Evolutionary conservation across 208 protist genomes (phyloP), one percentile per base, ranked within the genome.

Genomic region (Pavlovales sp.): DNA sequence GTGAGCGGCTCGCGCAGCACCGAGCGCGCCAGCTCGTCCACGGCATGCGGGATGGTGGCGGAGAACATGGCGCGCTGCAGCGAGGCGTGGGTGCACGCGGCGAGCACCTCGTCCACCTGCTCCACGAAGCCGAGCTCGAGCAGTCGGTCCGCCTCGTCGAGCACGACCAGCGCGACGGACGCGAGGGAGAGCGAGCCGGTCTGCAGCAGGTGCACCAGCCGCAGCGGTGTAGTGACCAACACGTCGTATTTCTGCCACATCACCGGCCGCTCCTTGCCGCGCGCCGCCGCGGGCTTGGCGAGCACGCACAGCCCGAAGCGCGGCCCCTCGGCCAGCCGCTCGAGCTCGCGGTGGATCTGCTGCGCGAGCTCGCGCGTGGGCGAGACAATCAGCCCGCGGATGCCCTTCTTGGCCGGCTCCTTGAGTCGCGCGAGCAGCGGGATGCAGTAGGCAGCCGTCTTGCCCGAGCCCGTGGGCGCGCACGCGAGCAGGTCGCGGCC

Each of bases 401-500:
- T 28, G 40, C 89, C 85, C 4, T 14, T 0, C 75, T 36, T 0
- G 34, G 75, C 37, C 11, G 37, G 75, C 75, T 7, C 75, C 28
- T 14, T 20, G 37, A 92, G 84, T 40, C 41, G 46, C 39, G 77
- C 71, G 30, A 92, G 75, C 39, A 92, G 18, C 47, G 90, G 90
- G 34, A 92, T 75, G 37, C 84, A 36, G 39, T 89, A 92, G 30
- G 90, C 90, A 11, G 47, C 86, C 41, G 90, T 92, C 88, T 92
- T 92, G n/a, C 90, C 90, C 30, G 90, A 90, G 38, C 90, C 90
- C 5, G 90, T 92, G 37, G 90, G 90, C 41, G 90, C 90, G 80
- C 88, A 90, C 75, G 81, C 90, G 41, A 92, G 47, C 34, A 92
- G 7, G 76, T 92, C 88, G n/a, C 90, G 82, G 10, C 88, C 80